Evolutionary conservation across 2,329 filamentous ascomycete species (phyloP), one percentile per base, ranked within the genome.

Genomic region (Neodidymelliopsis sp.): DNA sequence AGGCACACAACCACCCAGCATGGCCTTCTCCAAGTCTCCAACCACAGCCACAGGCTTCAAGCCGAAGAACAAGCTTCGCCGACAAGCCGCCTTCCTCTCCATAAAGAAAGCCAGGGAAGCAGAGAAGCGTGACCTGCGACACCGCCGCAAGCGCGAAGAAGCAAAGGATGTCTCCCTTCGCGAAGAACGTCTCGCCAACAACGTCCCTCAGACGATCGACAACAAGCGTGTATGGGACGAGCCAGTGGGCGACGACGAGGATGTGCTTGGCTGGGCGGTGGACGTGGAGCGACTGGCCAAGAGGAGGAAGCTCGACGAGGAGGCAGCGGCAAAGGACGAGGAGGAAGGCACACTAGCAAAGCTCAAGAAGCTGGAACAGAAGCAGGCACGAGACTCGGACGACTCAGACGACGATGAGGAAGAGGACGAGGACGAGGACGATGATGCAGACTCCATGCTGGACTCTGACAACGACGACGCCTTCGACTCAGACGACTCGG

Each of bases 101-200:
- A 83, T 88, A 67, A 97, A 97, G 76, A 88, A 88, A 69, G 79
- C 82, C 33, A 84, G 84, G 58, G 89, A 91, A 69, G 87, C 86
- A 67, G 78, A 85, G 35, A 89, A 88, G 64, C 86, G 90, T 65
- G 89, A 91, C 64, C 82, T 86, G 65, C 85, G 92, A 55, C 88
- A 91, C 70, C 83, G 84, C 37, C 82, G 90, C 52, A 91, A 90
- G 75, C 90, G 88, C 75, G 89, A 92, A 67, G 94, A 99, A 74
- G 84, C 87, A 57, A 89, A 88, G 72, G 85, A 97, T 65, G 92
- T 93, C 2, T 82, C 84, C 50, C 75, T 96, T 51, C 85, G 85
- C 60, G 84, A 84, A 53, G 83, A 88, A 58, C 84, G 94, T 62
- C 78, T 93, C 53, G 85, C 85, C 52, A 84, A 83, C 59, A 96